Evolutionary conservation across 1,284 basidiomycete species (phyloP), one percentile per base, ranked within the genome.

Genomic region (Sphaerobolus stellatus): DNA sequence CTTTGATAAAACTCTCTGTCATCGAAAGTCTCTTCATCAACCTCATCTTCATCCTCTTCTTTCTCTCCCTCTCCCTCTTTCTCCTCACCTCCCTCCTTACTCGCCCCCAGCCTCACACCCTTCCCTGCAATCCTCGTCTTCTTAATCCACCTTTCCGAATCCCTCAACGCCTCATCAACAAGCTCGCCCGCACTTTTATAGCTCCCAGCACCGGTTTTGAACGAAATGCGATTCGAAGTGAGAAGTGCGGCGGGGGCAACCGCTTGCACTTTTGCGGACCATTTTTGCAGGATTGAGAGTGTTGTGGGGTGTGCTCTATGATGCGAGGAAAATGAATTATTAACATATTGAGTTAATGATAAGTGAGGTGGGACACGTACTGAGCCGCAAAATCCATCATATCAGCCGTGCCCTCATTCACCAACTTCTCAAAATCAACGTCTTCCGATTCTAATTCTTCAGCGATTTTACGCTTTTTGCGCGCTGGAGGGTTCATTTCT

Each of bases 1-100:
- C 92, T 85, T 65, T 94, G 91, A 68, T 98, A 98, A 66, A 93
- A 94, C 64, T 92, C 90, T 7, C 88, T 88, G 68, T 97, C 94
- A 61, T 95, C 92, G 65, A 91, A 94, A 14, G 86, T 66, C 55
- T 90, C 82, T 2, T 60, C 55, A 56, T 83, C 78, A 44, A 73
- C 71, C 52, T 74, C 66, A 25, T 65, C 68, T 45, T 62, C 68
- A 4, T 60, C 64, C 11, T 63, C 65, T 6, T 70, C 71, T n/a
- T n/a, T n/a, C 27, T 71, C 71, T 16, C 60, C 63, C 13, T 60
- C 61, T 2, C 57, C 65, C 9, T 62, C 59, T 13, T 20, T 50
- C 33, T 30, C 77, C 79, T 18, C 83, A 68, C 60, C 75, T 75
- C 43, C 58, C 58, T 20, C 66, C 71, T 65, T 78, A 80, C 44